Percentiles rank a stretch among this genome's conserved stretches.
Conservation (phyloP, 495 filamentous ascomycete genomes). For the Penicillium parvum region DNA sequence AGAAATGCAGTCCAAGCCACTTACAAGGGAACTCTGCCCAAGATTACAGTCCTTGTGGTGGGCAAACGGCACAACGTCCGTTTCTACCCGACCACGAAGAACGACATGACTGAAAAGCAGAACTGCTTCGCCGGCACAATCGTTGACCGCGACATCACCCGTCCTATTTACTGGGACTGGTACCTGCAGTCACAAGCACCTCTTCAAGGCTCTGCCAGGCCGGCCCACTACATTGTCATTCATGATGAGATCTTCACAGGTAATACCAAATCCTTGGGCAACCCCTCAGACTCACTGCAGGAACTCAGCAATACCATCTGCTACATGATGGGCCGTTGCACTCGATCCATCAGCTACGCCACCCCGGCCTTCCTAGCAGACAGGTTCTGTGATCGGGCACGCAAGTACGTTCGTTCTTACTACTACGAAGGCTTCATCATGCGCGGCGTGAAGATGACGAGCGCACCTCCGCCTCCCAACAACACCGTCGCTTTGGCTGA, state of each 20-base stretch:
- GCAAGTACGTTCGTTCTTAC: constrained; percentile 50
- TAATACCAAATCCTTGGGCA: constrained; percentile 2
- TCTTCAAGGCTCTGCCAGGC: constrained; percentile 75
- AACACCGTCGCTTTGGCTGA: background rate
- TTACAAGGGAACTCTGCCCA: constrained; percentile 46
- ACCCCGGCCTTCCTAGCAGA: constrained; percentile 75
- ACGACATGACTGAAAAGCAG: constrained; percentile 38
- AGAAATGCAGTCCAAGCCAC: constrained; percentile 48
- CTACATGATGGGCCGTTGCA: constrained; percentile 71
- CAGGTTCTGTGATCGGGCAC: constrained; percentile 63
- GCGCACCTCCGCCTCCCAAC: background rate
- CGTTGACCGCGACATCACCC: constrained; percentile 79
- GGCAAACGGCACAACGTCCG: constrained; percentile 90
- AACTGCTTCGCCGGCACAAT: constrained; percentile 69
- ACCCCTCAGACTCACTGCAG: constrained; percentile 52
- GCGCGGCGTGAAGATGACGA: background rate
- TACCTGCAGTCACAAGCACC: constrained; percentile 75
- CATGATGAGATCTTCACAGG: constrained; percentile 65
- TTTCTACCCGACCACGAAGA: constrained; percentile 61
- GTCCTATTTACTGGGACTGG: constrained; percentile 67
- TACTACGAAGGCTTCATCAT: constrained; percentile 1
- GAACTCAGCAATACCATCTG: constrained; percentile 66
- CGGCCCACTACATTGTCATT: constrained; percentile 69
- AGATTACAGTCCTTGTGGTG: constrained; percentile 37
- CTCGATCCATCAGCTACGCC: constrained; percentile 67